Evolutionary conservation across 148 eudicot species (phyloP).

Genomic region (Dianthus caryophyllus): DNA sequence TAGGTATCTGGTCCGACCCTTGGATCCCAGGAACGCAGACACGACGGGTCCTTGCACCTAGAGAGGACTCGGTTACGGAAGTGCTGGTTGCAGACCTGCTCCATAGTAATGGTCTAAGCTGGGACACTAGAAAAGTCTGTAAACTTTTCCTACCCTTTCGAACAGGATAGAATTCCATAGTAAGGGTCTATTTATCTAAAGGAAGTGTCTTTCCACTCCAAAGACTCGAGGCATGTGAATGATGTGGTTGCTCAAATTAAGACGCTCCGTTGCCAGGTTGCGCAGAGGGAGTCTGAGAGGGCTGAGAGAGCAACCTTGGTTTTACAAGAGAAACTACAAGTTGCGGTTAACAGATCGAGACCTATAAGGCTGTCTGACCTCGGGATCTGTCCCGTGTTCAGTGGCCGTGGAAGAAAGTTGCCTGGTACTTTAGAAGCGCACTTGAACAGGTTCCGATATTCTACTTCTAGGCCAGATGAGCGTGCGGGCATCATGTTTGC

Average conservation of each 20-base stretch:
- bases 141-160: too few relatives aligned
- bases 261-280: constrained; percentile 65
- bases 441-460: constrained; percentile 69
- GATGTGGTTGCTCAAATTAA: constrained; percentile 81
- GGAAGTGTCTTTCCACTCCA: constrained; percentile 88
- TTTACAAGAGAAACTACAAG: constrained; percentile 68
- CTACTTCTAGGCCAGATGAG: constrained; percentile 75
- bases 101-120: too few relatives aligned
- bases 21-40: too few relatives aligned
- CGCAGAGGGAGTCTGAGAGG: constrained; percentile 82
- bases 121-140: too few relatives aligned
- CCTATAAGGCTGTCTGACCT: constrained; percentile 73
- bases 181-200: constrained; percentile 66
- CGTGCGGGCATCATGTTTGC: constrained; percentile 71
- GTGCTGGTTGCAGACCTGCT: too few relatives aligned
- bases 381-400: constrained; percentile 78
- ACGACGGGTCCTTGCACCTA: too few relatives aligned
- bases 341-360: constrained; percentile 64
- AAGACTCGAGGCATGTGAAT: constrained; percentile 79
- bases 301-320: constrained; percentile 96
- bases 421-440: constrained; percentile 78
- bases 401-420: constrained; percentile 80
- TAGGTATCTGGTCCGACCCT: too few relatives aligned
- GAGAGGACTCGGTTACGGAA: too few relatives aligned
- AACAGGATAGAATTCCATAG: too few relatives aligned